A percentile compares a stretch with the other conserved stretches of the same genome.
These are phyloP conservation scores for Vitis riparia DNA, from an alignment of 164 flowering plant species.

Conservation along the genomic window DNA sequence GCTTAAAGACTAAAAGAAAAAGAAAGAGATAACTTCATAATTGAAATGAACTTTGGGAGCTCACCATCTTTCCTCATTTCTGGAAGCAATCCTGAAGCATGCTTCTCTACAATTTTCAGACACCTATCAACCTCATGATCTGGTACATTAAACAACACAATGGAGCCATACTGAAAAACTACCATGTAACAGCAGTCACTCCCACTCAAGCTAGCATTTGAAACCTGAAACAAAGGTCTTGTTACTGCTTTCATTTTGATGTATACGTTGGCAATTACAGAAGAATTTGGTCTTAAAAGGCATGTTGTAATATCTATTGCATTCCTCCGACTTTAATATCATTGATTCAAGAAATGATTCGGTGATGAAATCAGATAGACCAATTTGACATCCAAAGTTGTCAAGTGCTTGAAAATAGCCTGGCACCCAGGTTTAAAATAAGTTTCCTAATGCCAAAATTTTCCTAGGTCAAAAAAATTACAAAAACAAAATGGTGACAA, in stretches of 20 bases:
- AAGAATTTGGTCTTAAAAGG: too few species aligned
- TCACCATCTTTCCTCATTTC: conserved; percentile 98
- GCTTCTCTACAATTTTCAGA: conserved; percentile 69
- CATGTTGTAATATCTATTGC: too few species aligned
- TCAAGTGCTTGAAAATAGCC: too few species aligned
- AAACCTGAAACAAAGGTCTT: conserved; percentile 45
- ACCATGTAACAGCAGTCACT: conserved; percentile 82
- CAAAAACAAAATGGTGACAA: not conserved
- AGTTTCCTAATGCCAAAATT: too few species aligned
- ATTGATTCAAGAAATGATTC: too few species aligned
- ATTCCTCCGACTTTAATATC: too few species aligned
- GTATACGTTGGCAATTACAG: too few species aligned
- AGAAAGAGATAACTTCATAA: conserved; percentile 2
- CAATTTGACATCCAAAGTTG: too few species aligned
- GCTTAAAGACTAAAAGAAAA: not conserved
- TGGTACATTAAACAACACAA: conserved; percentile 76
- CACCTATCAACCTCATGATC: conserved; percentile 80
- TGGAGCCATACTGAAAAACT: conserved; percentile 93
- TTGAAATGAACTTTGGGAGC: conserved; percentile 8
- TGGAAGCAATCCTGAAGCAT: conserved; percentile 84
- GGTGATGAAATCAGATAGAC: too few species aligned
- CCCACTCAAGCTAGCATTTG: conserved; percentile 54
- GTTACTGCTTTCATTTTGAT: not conserved
- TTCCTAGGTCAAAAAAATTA: not conserved
- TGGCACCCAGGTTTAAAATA: too few species aligned